phyloP scores from a whole-genome alignment of 2,329 filamentous ascomycete genomes.

The Penicillium digitatum region DNA sequence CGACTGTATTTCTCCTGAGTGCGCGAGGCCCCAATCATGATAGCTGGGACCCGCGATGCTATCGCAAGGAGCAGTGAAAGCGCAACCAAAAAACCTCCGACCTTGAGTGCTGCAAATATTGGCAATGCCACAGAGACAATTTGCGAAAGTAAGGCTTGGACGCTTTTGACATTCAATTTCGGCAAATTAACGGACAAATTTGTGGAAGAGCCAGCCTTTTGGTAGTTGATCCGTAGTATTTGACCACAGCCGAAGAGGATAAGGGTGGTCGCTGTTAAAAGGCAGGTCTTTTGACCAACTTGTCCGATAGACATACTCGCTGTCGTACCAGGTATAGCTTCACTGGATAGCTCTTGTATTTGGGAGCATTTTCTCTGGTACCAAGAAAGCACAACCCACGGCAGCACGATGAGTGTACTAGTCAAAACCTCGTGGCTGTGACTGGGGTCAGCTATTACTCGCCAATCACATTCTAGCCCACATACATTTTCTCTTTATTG shows the following conservation, averaged over 20 bases:
- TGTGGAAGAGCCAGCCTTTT: constrained; percentile 1
- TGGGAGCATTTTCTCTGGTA: constrained; percentile 29
- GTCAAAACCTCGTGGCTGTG: constrained; percentile 47
- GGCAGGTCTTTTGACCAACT: constrained; percentile 21
- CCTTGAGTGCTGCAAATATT: constrained; percentile 53
- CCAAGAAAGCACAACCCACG: constrained; percentile 39
- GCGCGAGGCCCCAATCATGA: constrained; percentile 15
- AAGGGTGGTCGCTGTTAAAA: constrained; percentile 32
- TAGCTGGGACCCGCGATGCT: constrained; percentile 43
- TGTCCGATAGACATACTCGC: constrained; percentile 12
- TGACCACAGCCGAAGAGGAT: constrained; percentile 31
- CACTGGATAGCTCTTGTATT: neutral
- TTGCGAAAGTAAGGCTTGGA: constrained; percentile 29
- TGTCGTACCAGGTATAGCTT: constrained; percentile 9
- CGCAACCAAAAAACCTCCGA: constrained; percentile 54
- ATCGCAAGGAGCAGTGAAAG: constrained; percentile 48
- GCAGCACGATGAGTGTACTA: constrained; percentile 43
- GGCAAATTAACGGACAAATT: constrained; percentile 16
- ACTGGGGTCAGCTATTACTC: constrained; percentile 19
- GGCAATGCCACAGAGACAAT: constrained; percentile 49
- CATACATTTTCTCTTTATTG: constrained; percentile 14
- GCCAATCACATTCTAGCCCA: neutral
- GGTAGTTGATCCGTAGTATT: constrained; percentile 17
- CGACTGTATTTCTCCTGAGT: constrained; percentile 21
- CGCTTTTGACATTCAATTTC: constrained; percentile 14